phyloP scores from a whole-genome alignment of 2,329 filamentous ascomycete genomes.

The Berkeleyomyces rouxiae region DNA sequence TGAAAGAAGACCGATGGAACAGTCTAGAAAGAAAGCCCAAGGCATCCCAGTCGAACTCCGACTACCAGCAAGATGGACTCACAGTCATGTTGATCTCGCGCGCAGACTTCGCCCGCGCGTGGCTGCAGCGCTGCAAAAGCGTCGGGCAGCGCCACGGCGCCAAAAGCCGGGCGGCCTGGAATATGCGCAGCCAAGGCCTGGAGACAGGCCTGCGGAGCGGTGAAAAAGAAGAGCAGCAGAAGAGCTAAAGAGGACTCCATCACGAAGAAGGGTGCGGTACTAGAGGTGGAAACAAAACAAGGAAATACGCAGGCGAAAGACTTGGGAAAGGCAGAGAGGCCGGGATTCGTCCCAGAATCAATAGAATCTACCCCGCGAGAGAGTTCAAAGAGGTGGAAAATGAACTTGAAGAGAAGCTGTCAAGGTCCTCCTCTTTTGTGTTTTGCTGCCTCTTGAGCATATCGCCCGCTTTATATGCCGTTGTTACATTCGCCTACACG shows the following conservation, averaged over 20 bases:
- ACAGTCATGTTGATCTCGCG: slow-evolving; percentile 4
- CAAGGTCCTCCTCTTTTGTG: background rate
- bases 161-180: background rate
- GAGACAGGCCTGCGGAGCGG: background rate
- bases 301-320: background rate
- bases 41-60: too few species aligned
- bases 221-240: background rate
- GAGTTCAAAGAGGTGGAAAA: too few species aligned
- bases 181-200: background rate
- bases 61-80: background rate
- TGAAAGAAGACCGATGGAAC: background rate
- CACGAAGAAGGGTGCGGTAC: background rate
- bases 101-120: background rate
- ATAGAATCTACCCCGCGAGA: too few species aligned
- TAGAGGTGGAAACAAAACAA: background rate
- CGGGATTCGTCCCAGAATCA: too few species aligned
- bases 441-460: background rate
- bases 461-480: background rate
- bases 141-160: background rate
- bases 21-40: background rate
- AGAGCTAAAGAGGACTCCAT: too few species aligned
- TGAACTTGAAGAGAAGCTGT: background rate
- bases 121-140: background rate
- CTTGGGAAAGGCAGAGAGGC: too few species aligned
- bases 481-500: background rate